These are phyloP conservation scores for Sporodiniella umbellata DNA, from an alignment of 371 early-diverging fungal species.

Conservation along the genomic window DNA sequence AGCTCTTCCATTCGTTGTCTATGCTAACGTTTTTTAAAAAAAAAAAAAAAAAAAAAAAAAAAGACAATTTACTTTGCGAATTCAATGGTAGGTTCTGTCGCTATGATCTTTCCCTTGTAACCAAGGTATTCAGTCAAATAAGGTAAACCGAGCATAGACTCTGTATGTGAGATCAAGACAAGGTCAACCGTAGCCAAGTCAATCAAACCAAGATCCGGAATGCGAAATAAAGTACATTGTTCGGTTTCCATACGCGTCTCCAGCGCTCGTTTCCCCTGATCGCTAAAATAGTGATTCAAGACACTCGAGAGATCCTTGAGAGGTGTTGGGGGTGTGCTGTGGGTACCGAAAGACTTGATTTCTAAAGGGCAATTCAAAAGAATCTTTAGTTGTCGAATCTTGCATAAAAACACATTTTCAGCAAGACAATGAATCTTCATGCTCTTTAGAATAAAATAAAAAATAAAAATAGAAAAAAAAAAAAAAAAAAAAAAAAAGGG, in stretches of 20 bases:
- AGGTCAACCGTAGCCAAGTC: constrained; percentile 66
- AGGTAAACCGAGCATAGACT: constrained; percentile 76
- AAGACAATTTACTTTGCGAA: constrained; percentile 65
- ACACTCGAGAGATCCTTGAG: constrained; percentile 6
- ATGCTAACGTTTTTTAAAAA: no score
- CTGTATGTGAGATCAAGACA: constrained; percentile 73
- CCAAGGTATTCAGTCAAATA: constrained; percentile 81
- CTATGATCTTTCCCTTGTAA: constrained; percentile 78
- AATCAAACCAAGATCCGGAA: constrained; percentile 48
- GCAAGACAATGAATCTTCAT: constrained; percentile 42
- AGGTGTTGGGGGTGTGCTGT: not conserved
- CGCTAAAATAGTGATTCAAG: constrained; percentile 7
- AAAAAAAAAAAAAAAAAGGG: not conserved
- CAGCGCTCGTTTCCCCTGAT: constrained; percentile 17
- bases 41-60: no score
- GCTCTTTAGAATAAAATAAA: not conserved
- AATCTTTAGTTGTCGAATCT: constrained; percentile 31
- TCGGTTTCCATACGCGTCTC: constrained; percentile 16
- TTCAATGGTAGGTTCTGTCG: constrained; percentile 79
- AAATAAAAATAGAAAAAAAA: not conserved
- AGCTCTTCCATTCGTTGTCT: constrained; percentile 70
- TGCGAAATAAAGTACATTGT: constrained; percentile 39
- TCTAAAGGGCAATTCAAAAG: constrained; percentile 45
- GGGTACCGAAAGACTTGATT: constrained; percentile 10
- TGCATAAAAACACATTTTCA: constrained; percentile 34